Evolutionary conservation across 306 rosid species (phyloP), one percentile per base, ranked within the genome.

Genomic region (Prunus armeniaca): DNA sequence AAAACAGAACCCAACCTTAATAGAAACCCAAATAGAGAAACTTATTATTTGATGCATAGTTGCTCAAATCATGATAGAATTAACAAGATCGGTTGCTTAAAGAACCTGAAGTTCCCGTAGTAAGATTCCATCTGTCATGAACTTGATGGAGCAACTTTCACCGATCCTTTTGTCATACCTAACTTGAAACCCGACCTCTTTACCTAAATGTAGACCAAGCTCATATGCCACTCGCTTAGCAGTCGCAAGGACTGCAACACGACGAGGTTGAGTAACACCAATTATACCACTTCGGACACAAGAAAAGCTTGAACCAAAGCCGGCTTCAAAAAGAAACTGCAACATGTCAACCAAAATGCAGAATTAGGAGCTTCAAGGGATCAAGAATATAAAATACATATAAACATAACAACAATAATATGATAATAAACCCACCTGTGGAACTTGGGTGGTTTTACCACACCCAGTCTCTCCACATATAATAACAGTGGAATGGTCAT

Each of bases 381-480:
- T 55, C 45, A 57, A 73, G 60, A 77, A 78, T 55, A 78, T 76
- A 65, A 11, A 34, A 5, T 4, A 19, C 43, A 66, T 52, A 46
- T 46, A 63, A 50, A 20, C 12, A 65, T 22, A 84, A 66, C 69
- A 52, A 64, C 47, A 32, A 65, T 30, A 65, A 65, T 32, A 34
- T 64, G 7, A 41, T 3, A 65, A 65, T 18, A 73, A 69, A 73
- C 89, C 80, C 67, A 90, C 96, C 86, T 93, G 98, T 68, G 98
- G 97, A 85, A 93, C 98, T 89, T 93, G 98, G 70, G 98, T 93
- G 45, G 97, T 93, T 93, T 93, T 93, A 80, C 98, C 98, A 88
- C 98, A 93, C 69, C 98, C 96, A 81, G 98, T 93, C 80, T 93
- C 97, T 89, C 98, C 98, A 43, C 98, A 93, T 80, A 93, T 78